Conservation (phyloP, 805 yeast genomes). For the Cyberlindnera euphorbiae region DNA sequence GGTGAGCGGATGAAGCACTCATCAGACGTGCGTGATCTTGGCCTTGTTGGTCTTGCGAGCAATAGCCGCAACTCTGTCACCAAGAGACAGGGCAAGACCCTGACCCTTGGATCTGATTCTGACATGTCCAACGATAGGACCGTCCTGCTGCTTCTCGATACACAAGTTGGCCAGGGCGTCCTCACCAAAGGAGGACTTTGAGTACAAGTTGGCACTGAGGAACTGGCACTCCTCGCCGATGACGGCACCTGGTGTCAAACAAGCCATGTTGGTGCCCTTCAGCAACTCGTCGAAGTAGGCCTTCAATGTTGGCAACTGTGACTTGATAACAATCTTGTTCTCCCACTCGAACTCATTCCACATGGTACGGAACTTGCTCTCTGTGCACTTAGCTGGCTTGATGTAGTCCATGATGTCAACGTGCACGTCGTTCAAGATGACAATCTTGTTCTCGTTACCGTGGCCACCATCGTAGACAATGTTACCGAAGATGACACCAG, state of each 20-base stretch:
- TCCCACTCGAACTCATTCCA: constrained; percentile 99
- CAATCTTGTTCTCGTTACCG: constrained; percentile 83
- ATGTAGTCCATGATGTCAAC: constrained; percentile 97
- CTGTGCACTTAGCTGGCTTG: constrained; percentile 89
- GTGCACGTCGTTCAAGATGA: constrained; percentile 89
- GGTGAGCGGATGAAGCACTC: no score
- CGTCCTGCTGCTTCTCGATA: constrained; percentile 73
- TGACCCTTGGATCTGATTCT: constrained; percentile 97
- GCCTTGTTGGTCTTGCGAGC: constrained; percentile 52
- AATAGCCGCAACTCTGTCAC: constrained; percentile 87
- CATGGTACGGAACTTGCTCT: constrained; percentile 89
- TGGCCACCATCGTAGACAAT: constrained; percentile 95
- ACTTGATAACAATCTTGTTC: constrained; percentile 87
- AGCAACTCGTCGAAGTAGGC: constrained; percentile 73
- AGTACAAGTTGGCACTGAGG: constrained; percentile 89
- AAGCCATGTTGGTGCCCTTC: constrained; percentile 87
- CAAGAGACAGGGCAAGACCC: constrained; percentile 91
- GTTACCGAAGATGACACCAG: constrained; percentile 97
- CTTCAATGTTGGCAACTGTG: constrained; percentile 60
- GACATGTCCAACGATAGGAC: constrained; percentile 86
- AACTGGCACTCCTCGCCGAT: constrained; percentile 86
- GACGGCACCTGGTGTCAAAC: constrained; percentile 89
- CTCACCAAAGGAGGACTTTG: constrained; percentile 92
- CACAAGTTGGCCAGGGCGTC: constrained; percentile 95
- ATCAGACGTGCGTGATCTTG: constrained; percentile 27